Evolutionary conservation across 306 rosid species (phyloP).

Genomic region (Acacia confusa): DNA sequence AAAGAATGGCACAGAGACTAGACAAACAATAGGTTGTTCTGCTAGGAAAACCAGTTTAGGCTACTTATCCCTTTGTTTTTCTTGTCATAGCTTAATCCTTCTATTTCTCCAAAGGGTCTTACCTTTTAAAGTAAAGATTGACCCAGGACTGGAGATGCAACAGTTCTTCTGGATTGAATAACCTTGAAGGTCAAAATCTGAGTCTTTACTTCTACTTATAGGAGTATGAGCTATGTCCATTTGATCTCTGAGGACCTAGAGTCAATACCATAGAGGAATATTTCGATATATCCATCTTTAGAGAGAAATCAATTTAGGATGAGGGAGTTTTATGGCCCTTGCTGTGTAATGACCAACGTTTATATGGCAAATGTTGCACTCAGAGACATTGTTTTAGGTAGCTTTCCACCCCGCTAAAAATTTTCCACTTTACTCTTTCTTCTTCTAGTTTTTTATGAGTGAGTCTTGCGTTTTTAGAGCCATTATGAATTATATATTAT

Average conservation of each 20-base stretch:
- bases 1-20: background rate
- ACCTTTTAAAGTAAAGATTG: background rate
- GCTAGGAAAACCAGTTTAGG: slow-evolving; percentile 15
- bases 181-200: background rate
- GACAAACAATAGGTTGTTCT: slow-evolving; percentile 1
- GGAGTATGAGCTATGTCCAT: background rate
- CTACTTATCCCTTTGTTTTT: background rate
- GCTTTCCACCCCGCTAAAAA: background rate
- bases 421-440: background rate
- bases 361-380: background rate
- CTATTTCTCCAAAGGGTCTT: slow-evolving; percentile 2
- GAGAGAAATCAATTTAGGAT: background rate
- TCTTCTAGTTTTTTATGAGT: background rate
- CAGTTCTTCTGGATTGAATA: background rate
- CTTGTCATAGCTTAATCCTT: background rate
- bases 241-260: slow-evolving; percentile 9
- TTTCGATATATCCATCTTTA: background rate
- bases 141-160: background rate
- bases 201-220: background rate
- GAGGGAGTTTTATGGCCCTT: background rate
- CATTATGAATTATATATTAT: slow-evolving; percentile 9
- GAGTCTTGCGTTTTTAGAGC: slow-evolving; percentile 6
- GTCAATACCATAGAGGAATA: background rate
- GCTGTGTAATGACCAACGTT: background rate
- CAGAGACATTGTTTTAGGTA: slow-evolving; percentile 2